These are phyloP conservation scores for Borovskyia barvae DNA, from an alignment of 208 protist species.

Conservation along the genomic window DNA sequence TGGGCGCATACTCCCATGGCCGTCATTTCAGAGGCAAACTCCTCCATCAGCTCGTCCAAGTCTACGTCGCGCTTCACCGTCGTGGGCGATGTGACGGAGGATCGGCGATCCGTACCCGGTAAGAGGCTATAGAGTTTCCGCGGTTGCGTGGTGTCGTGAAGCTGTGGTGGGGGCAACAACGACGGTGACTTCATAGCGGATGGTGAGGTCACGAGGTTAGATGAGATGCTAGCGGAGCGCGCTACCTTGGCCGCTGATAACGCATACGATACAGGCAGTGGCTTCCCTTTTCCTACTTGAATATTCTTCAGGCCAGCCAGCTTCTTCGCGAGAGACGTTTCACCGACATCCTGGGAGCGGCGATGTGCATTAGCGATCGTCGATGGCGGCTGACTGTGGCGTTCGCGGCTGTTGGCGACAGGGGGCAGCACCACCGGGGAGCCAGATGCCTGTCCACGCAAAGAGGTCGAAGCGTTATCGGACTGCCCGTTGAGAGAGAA, in stretches of 20 bases:
- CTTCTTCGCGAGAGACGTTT: slow-evolving; percentile 16
- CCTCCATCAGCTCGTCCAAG: slow-evolving; percentile 70
- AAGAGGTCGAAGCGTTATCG: not conserved
- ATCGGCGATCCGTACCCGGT: slow-evolving; percentile 3
- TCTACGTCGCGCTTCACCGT: slow-evolving; percentile 33
- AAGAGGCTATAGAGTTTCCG: slow-evolving; percentile 2
- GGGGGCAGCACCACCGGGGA: not conserved
- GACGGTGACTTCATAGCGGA: not conserved
- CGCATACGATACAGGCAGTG: not conserved
- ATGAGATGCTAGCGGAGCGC: not conserved
- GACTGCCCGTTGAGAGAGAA: not conserved
- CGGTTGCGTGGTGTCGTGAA: slow-evolving; percentile 4
- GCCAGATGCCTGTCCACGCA: not conserved
- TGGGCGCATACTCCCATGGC: slow-evolving; percentile 34
- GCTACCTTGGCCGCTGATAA: not conserved
- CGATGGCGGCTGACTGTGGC: not conserved
- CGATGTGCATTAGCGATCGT: not conserved
- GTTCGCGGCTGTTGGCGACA: not conserved
- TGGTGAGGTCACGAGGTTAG: not conserved
- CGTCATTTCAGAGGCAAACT: slow-evolving; percentile 71
- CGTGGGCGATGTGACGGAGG: not conserved
- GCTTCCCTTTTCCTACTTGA: slow-evolving; percentile 16
- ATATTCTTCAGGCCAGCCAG: slow-evolving; percentile 21
- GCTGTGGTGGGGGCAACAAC: not conserved
- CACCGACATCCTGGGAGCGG: slow-evolving; percentile 9